Evolutionary conservation across 495 filamentous ascomycete species (phyloP).

Genomic region (Tuber indicum): DNA sequence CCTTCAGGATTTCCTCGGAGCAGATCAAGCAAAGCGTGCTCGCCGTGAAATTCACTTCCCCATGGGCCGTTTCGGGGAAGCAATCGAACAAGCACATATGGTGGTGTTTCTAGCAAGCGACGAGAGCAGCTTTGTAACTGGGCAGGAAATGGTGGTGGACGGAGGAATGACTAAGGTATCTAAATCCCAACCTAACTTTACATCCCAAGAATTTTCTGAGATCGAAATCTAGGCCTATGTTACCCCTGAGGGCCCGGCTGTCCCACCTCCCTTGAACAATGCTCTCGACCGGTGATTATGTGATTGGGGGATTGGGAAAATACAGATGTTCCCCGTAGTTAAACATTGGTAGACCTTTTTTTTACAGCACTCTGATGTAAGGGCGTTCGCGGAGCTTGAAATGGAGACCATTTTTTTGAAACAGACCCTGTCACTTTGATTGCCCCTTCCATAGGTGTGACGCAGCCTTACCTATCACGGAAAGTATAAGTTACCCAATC

Average conservation of each 20-base stretch:
- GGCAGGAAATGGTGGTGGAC: constrained; percentile 90
- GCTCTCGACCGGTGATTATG: constrained; percentile 42
- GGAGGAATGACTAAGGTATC: constrained; percentile 81
- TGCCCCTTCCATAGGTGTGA: not conserved
- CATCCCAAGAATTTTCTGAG: not conserved
- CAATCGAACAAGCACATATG: constrained; percentile 89
- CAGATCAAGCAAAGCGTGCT: constrained; percentile 73
- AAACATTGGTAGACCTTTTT: not conserved
- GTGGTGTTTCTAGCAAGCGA: constrained; percentile 92
- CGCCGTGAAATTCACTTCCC: constrained; percentile 94
- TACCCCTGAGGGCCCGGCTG: constrained; percentile 74
- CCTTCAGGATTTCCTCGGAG: constrained; percentile 93
- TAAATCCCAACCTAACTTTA: constrained; percentile 7
- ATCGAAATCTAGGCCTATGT: constrained; percentile 62
- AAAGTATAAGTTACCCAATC: no score
- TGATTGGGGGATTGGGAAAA: not conserved
- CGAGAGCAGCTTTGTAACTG: constrained; percentile 90
- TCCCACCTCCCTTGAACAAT: constrained; percentile 65
- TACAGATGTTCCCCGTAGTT: not conserved
- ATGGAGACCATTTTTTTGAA: not conserved
- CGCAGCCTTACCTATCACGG: not conserved
- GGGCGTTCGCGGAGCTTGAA: not conserved
- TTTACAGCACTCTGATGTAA: not conserved
- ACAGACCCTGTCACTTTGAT: not conserved
- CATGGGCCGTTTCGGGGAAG: constrained; percentile 87